Base-by-base conservation (phyloP, 2,329 filamentous ascomycete species). In the Diplodia seriata region DNA sequence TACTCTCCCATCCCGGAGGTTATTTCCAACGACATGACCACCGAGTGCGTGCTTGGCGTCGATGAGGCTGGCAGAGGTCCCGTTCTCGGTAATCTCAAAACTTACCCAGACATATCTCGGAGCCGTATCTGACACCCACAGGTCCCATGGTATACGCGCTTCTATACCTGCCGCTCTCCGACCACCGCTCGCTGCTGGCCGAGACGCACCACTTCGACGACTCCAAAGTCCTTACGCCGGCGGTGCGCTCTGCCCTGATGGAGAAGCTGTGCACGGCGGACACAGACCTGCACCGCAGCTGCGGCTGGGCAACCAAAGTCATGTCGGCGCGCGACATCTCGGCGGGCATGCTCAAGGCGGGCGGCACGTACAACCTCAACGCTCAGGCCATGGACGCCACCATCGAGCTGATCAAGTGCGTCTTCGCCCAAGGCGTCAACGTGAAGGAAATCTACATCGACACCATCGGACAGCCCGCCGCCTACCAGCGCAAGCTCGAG, bases 361-460 rank as follows among this genome's bases (percentile, higher is more conserved):
- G 78, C 68, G 76, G 80, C 8, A 82, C 83, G 3, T 96, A 97
- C 81, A 99, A 99, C 77, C 87, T 99, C 71, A 99, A 99, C 77
- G 93, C 93, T 4, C 95, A 99, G 80, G 94, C 94, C 20, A 91
- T 95, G 88, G 94, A 97, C 78, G 92, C 94, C 4, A 98, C 94
- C 0, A 88, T 97, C 29, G 87, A 87, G 49, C 84, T 99, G 64
- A 94, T 98, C 74, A 84, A 88, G 67, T 89, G 89, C 43, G 91
- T 97, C 4, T 85, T 95, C 43, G 88, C 87, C 9, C 84, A 85
- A 23, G 92, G 92, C 43, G 91, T 98, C 70, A 93, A 96, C 77
- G 84, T 98, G 4, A 86, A 85, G 68, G 92, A 97, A 79, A 91
- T 99, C 63, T 99, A 93, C 78, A 94, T 99, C 76, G 94, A 99